Percentiles rank a stretch among this genome's conserved stretches.
Evolutionary conservation across 139 green algal genomes (phyloP).

Genomic region (Tetradesmus lagerheimii): DNA sequence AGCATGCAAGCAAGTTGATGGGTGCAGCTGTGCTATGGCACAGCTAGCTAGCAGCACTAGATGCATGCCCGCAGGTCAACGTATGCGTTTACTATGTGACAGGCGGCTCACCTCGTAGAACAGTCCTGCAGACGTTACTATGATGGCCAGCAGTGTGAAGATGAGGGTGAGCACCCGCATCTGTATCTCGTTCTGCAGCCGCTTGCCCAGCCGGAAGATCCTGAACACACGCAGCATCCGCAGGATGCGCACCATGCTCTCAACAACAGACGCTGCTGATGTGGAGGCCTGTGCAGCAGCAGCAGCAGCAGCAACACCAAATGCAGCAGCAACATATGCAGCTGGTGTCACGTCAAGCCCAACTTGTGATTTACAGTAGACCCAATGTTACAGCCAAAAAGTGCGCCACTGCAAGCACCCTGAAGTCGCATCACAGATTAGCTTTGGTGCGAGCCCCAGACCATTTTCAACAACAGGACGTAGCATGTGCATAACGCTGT

Average conservation of each 20-base stretch:
- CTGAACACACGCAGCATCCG: constrained; percentile 45
- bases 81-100: not conserved
- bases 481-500: no score
- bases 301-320: not conserved
- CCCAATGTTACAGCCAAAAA: no score
- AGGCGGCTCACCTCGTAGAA: constrained; percentile 28
- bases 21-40: no score
- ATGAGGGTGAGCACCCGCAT: constrained; percentile 45
- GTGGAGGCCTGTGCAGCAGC: not conserved
- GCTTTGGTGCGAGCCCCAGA: no score
- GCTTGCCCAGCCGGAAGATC: constrained; percentile 39
- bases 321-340: not conserved
- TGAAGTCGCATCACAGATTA: no score
- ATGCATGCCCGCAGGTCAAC: not conserved
- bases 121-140: constrained; percentile 26
- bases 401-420: no score
- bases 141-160: constrained; percentile 47
- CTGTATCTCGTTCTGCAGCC: constrained; percentile 34
- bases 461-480: no score
- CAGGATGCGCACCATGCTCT: constrained; percentile 23
- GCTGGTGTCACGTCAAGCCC: no score
- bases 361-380: no score
- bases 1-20: no score
- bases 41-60: no score
- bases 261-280: not conserved